A percentile compares a stretch with the other conserved stretches of the same genome.
phyloP scores from a whole-genome alignment of 768 basidiomycete species.

The Calocera cornea region DNA sequence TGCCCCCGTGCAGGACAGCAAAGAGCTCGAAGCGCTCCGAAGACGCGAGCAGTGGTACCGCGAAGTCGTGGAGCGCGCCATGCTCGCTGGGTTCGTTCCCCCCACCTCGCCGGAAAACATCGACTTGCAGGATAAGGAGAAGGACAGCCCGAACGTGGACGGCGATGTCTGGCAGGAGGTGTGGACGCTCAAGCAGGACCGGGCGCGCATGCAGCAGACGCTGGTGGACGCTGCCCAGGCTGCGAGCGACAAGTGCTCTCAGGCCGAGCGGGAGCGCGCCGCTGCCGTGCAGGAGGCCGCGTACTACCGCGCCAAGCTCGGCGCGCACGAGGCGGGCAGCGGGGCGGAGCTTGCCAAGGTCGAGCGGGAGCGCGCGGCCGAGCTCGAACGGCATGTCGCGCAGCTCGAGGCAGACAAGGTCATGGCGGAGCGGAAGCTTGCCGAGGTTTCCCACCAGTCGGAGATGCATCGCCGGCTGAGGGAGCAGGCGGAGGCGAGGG shows the following conservation, averaged over 20 bases:
- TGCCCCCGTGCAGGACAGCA: background rate
- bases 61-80: constrained; percentile 60
- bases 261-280: constrained; percentile 61
- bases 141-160: constrained; percentile 27
- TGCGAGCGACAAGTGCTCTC: constrained; percentile 62
- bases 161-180: constrained; percentile 33
- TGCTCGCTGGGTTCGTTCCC: constrained; percentile 63
- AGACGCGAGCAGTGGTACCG: constrained; percentile 78
- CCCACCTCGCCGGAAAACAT: constrained; percentile 21
- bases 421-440: constrained; percentile 53
- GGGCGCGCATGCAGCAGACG: constrained; percentile 75
- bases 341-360: constrained; percentile 51
- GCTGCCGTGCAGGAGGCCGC: constrained; percentile 87
- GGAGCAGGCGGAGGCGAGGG: constrained; percentile 67
- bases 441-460: constrained; percentile 59
- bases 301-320: constrained; percentile 89
- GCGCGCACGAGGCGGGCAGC: constrained; percentile 61
- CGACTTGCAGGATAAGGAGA: constrained; percentile 23
- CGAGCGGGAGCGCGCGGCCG: constrained; percentile 62
- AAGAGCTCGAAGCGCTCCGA: constrained; percentile 60
- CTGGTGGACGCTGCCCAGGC: constrained; percentile 62
- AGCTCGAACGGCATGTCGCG: constrained; percentile 60
- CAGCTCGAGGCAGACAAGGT: constrained; percentile 48
- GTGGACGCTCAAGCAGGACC: constrained; percentile 75
- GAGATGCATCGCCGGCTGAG: constrained; percentile 61